Evolutionary conservation across 495 filamentous ascomycete species (phyloP).

Genomic region (Aspergillus haitiensis): DNA sequence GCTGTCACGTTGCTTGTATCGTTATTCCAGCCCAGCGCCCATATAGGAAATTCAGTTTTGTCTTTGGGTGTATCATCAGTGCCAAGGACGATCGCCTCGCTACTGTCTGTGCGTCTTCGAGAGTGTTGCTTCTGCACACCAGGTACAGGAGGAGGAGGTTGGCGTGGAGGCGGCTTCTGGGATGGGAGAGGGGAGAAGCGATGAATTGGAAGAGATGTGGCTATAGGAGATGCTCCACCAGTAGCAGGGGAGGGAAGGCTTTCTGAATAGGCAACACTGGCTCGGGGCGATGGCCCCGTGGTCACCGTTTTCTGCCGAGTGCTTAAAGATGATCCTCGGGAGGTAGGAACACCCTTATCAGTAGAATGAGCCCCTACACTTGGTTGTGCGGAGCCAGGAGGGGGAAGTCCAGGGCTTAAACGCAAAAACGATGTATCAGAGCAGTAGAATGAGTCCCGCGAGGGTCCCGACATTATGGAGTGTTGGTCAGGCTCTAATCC

Average conservation of each 20-base stretch:
- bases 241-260: conserved; percentile 43
- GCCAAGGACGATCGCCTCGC: conserved; percentile 42
- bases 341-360: conserved; percentile 33
- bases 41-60: conserved; percentile 39
- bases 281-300: conserved; percentile 33
- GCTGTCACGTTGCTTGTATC: conserved; percentile 36
- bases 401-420: conserved; percentile 38
- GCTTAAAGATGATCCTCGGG: conserved; percentile 38
- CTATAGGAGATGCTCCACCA: conserved; percentile 44
- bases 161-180: conserved; percentile 42
- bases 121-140: conserved; percentile 41
- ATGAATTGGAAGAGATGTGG: conserved; percentile 47
- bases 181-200: conserved; percentile 46
- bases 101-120: conserved; percentile 48
- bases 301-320: conserved; percentile 40
- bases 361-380: conserved; percentile 34
- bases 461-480: conserved; percentile 37
- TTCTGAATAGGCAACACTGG: conserved; percentile 41
- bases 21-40: conserved; percentile 44
- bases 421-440: conserved; percentile 47
- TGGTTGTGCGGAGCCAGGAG: conserved; percentile 25
- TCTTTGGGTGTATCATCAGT: conserved; percentile 27
- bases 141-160: conserved; percentile 41
- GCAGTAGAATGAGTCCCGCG: conserved; percentile 41
- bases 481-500: conserved; percentile 28